Evolutionary conservation across 805 yeast species (phyloP).

Genomic region (Sugiyamaella floridensis): DNA sequence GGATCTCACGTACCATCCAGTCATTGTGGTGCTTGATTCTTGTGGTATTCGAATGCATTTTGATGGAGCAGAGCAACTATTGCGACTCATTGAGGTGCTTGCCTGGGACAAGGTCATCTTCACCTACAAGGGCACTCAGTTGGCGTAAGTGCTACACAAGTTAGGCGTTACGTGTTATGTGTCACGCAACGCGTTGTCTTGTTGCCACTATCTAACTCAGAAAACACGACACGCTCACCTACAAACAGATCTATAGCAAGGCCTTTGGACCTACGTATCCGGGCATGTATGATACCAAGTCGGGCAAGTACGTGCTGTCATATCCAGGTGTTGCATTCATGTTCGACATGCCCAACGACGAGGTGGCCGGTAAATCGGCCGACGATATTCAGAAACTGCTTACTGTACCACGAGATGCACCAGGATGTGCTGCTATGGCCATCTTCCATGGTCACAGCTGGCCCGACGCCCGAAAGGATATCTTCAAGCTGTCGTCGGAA

Average conservation of each 20-base stretch:
- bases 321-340: conserved; percentile 54
- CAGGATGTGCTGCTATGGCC: conserved; percentile 19
- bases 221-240: conserved; percentile 18
- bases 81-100: conserved; percentile 22
- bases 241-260: conserved; percentile 46
- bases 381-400: conserved; percentile 29
- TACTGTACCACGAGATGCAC: conserved; percentile 12
- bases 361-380: conserved; percentile 13
- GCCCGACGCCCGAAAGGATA: conserved; percentile 15
- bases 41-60: conserved; percentile 24
- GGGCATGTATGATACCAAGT: conserved; percentile 31
- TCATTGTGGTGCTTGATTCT: conserved; percentile 15
- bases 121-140: conserved; percentile 20
- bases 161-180: no score
- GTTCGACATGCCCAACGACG: conserved; percentile 30
- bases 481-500: conserved; percentile 11
- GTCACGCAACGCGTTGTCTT: neutral
- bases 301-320: conserved; percentile 38
- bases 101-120: conserved; percentile 17
- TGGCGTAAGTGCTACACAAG: conserved; percentile 8
- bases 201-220: neutral
- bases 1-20: conserved; percentile 10
- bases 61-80: conserved; percentile 19
- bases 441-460: conserved; percentile 22
- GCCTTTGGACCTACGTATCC: conserved; percentile 61